Evolutionary conservation across 2,329 filamentous ascomycete genomes (phyloP).

Genomic region (Hypomyces perniciosus): DNA sequence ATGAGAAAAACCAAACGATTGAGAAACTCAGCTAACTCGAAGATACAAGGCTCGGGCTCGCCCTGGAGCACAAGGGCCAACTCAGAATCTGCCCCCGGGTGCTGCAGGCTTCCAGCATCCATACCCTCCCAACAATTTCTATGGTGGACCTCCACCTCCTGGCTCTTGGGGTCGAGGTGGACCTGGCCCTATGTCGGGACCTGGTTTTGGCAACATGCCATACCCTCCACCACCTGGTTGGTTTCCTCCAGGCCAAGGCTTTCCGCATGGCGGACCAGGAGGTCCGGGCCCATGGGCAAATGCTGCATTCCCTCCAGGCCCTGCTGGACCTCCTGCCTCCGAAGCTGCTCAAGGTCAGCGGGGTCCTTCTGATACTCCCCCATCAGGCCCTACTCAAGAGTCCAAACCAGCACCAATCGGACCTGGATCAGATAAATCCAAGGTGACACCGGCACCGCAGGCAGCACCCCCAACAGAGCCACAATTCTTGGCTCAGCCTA

Average conservation of each 20-base stretch:
- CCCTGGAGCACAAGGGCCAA: constrained; percentile 28
- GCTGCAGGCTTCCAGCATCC: constrained; percentile 37
- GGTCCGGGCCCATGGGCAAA: constrained; percentile 56
- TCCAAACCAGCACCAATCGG: constrained; percentile 24
- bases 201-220: constrained; percentile 64
- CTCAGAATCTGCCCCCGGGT: constrained; percentile 29
- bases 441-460: constrained; percentile 39
- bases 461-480: constrained; percentile 45
- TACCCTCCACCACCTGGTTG: constrained; percentile 74
- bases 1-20: not conserved
- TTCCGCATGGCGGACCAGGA: constrained; percentile 52
- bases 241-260: constrained; percentile 73
- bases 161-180: constrained; percentile 50
- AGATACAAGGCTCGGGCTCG: constrained; percentile 35
- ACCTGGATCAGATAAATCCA: constrained; percentile 43
- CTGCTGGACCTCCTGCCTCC: constrained; percentile 52
- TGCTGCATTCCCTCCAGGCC: constrained; percentile 56
- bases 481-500: constrained; percentile 45
- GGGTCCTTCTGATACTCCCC: constrained; percentile 39
- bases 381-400: constrained; percentile 7
- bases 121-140: constrained; percentile 42
- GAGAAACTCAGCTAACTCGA: constrained; percentile 19
- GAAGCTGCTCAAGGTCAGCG: constrained; percentile 51
- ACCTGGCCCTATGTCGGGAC: constrained; percentile 51
- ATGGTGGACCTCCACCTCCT: constrained; percentile 45